Evolutionary conservation across 768 basidiomycete species (phyloP), one percentile per base, ranked within the genome.

Genomic region (Macrocybe gigantea): DNA sequence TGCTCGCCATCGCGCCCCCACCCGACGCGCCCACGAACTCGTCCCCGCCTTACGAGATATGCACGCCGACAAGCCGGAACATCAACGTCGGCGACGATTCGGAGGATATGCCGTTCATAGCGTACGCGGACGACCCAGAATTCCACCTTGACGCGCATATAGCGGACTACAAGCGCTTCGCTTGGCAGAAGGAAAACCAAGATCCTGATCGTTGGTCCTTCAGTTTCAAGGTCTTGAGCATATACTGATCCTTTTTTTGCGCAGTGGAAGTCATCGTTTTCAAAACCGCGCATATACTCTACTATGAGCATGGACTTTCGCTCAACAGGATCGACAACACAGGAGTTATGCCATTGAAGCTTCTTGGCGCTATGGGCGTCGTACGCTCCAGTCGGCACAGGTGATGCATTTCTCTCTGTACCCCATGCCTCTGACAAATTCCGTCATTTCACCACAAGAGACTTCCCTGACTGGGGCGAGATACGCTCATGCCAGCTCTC

Each of bases 61-160:
- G 81, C 56, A 67, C 80, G 2, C 79, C 83, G 1, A 52, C 70
- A 2, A 53, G 58, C 8, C 68, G 71, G 40, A 81, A 68, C 40
- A 64, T 80, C 11, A 68, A 72, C 39, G 64, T 68, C 12, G 82
- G 79, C 3, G 83, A 86, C 50, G 85, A 86, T 49, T 64, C 77
- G 5, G 66, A 71, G 49, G 60, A 64, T 14, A 73, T 85, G 70
- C 68, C 70, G 2, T 88, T 85, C 58, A 61, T 85, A 5, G 83
- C 84, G 1, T 78, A 78, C 45, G 69, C 76, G 0, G 83, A 88
- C 54, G 84, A 87, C 38, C 70, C 72, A 2, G 55, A 41, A 0
- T 88, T 88, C 52, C 53, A 78, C 43, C 63, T 60, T 33, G 31
- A 39, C 2, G 55, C 44, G 11, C 75, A 84, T 52, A 55, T 63